Base-by-base conservation (phyloP, 1,284 basidiomycete genomes). In the Ustilago vetiveriae region DNA sequence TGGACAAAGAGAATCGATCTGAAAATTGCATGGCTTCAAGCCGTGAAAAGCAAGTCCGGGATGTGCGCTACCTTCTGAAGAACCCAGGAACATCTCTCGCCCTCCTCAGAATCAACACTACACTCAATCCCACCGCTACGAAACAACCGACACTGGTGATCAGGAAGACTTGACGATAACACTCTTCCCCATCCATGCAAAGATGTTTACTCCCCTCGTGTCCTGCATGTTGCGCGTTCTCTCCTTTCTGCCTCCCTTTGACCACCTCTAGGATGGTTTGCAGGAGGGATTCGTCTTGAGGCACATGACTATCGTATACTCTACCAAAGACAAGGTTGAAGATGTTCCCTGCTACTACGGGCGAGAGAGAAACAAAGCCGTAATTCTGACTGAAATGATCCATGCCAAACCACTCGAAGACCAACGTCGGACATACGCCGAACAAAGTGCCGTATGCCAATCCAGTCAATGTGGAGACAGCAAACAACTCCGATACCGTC, bases 371-470 rank as follows among this genome's bases (percentile, higher is more conserved):
- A 24, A 90, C 85, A 78, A 87, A 90, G 16, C 93, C 93, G 89
- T 89, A 94, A 81, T 94, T 95, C 83, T 92, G 89, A 3, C 88
- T 88, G 74, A 91, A 88, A 74, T 89, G 89, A 88, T 89, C 83
- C 79, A 92, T 84, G 6, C 92, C 92, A 72, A 94, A 94, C 90
- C 90, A 92, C 73, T 94, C 92, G 23, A 94, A 87, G 27, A 87
- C 85, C 23, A 94, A 85, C 29, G 89, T 89, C 0, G 92, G 91
- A 74, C 87, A 86, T 14, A 90, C 83, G 5, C 91, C 91, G 74
- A 92, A 94, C 50, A 91, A 83, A 24, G 87, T 86, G 2, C 92
- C 92, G 70, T 94, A 92, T 0, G 89, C 87, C 6, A 91, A 76
- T 0, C 90, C 91, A 0, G 91, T 84, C 14, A 90, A 74, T 1